Conservation (phyloP, 2,329 filamentous ascomycete genomes). For the Colletotrichum zoysiae region DNA sequence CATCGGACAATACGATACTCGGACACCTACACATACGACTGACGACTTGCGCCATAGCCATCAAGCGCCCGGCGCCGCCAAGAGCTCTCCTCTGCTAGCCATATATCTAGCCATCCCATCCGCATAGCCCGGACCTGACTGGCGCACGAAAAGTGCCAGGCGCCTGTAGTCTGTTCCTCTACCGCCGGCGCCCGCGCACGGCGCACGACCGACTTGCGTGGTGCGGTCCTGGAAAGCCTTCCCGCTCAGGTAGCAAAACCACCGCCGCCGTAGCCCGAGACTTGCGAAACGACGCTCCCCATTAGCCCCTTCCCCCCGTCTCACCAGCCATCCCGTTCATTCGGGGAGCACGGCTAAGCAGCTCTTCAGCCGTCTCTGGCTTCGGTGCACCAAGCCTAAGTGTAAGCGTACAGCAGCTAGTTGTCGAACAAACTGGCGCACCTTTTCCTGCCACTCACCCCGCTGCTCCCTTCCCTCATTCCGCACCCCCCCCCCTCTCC, state of each 20-base stretch:
- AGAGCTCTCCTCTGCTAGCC: constrained; percentile 2
- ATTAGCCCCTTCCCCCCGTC: background rate
- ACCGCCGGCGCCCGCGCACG: background rate
- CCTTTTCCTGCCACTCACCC: background rate
- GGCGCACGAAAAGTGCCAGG: background rate
- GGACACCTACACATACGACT: constrained; percentile 9
- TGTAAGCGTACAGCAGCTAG: background rate
- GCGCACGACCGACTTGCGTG: background rate
- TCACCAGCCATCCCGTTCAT: constrained; percentile 12
- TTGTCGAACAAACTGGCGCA: background rate
- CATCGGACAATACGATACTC: constrained; percentile 23
- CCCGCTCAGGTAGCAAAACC: background rate
- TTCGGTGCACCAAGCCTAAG: background rate
- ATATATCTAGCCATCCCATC: constrained; percentile 1
- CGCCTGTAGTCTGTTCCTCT: background rate
- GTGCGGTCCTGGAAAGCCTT: background rate
- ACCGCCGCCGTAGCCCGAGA: constrained; percentile 9
- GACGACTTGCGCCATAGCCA: background rate
- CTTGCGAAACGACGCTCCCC: constrained; percentile 6
- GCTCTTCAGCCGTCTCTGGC: background rate
- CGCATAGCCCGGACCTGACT: background rate
- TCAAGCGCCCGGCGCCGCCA: constrained; percentile 16
- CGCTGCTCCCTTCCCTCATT: background rate
- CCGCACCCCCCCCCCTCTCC: too few species aligned
- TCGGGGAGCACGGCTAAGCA: background rate